These are phyloP conservation scores for Penicillium cinerascens DNA, from an alignment of 495 filamentous ascomycete species.

Conservation along the genomic window DNA sequence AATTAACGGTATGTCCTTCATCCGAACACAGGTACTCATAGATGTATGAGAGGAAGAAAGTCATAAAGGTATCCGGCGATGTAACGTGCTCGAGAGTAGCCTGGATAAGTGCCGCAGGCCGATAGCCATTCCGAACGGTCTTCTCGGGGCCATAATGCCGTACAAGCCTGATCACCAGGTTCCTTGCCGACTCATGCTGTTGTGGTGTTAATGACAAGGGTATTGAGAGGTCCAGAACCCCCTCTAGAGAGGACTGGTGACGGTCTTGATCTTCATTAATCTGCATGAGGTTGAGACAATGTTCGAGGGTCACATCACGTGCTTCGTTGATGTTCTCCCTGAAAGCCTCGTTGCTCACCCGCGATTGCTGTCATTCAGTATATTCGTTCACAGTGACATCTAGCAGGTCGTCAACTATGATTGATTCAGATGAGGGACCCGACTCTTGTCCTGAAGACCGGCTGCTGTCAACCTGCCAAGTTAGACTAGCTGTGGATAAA, in stretches of 20 bases:
- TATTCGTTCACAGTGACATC: conserved; percentile 1
- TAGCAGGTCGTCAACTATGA: neutral
- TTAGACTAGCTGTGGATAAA: neutral
- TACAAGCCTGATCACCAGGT: conserved; percentile 10
- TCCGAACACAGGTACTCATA: neutral
- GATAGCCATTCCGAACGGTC: conserved; percentile 9
- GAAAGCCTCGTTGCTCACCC: conserved; percentile 11
- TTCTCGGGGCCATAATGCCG: conserved; percentile 10
- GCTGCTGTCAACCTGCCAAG: no score
- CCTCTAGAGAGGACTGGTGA: no score
- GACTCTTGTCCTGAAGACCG: neutral
- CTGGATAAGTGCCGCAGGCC: conserved; percentile 10
- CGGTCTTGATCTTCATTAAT: conserved; percentile 23
- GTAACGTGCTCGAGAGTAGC: conserved; percentile 11
- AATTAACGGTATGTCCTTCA: conserved; percentile 1
- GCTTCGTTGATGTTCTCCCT: conserved; percentile 18
- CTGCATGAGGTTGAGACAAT: conserved; percentile 24
- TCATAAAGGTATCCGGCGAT: conserved; percentile 15
- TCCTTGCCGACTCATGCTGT: conserved; percentile 4
- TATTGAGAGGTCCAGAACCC: neutral
- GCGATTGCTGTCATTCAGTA: conserved; percentile 13
- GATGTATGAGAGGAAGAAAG: conserved; percentile 7
- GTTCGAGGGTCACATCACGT: conserved; percentile 15
- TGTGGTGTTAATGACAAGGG: conserved; percentile 4
- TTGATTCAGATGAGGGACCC: neutral